Base-by-base conservation (phyloP, 2,329 filamentous ascomycete species). In the Ophiostoma sp. region DNA sequence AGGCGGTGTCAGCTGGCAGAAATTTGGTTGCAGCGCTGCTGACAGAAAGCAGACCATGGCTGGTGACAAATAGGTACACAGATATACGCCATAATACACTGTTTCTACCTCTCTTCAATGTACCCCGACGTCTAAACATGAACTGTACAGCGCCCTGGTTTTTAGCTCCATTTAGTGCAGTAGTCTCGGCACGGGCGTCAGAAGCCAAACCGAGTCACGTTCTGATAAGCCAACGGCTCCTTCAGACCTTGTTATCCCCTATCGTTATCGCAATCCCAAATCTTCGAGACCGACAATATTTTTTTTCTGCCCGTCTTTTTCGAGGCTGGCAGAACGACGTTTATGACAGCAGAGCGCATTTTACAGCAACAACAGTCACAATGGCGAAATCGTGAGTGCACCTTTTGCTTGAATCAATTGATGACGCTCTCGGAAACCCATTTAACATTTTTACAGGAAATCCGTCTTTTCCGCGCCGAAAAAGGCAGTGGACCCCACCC, bases 401-500 rank as follows among this genome's bases (percentile, higher is more conserved):
- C 50, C 8, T 25, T 19, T 15, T 39, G 19, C 7, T 11, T 48
- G 0, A 3, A 48, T 7, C 3, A 6, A 57, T 25, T 25, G 3
- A 39, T 45, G 19, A 28, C 9, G 0, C n/a, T 8, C 22, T 17
- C 4, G n/a, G 22, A 42, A 45, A 66, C 9, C 6, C 3, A 48
- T 17, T 15, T 48, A 19, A 48, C 42, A 17, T 48, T 48, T 48
- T 48, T 36, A 4, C 11, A 76, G 74, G 72, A 76, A 75, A 52
- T 73, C 71, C 1, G 9, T 74, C 17, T 77, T 89, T 74, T 76
- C 81, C 70, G 84, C 84, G 75, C 82, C 85, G 48, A 82, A 84
- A 73, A 88, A 88, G 80, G 85, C 86, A 74, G 85, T 94, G 74
- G 92, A 94, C 84, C 91, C 92, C 80, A 83, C 86, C 72, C 84